Evolutionary conservation across 2,329 filamentous ascomycete genomes (phyloP), one percentile per base, ranked within the genome.

Genomic region (Hymenoscyphus scutula): DNA sequence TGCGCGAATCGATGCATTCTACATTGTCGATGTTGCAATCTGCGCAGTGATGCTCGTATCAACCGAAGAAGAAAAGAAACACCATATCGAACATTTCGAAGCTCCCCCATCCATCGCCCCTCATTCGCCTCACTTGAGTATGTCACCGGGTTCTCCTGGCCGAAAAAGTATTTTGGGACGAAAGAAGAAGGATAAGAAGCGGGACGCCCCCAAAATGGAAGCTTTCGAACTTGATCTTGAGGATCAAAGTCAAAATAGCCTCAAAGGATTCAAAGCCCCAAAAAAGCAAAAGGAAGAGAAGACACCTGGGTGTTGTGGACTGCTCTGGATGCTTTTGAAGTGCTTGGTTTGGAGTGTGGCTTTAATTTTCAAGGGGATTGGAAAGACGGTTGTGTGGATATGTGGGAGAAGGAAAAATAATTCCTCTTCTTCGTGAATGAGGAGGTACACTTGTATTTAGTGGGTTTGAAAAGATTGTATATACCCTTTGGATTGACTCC

Each of bases 141-240:
- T 55, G 25, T 67, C 62, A 15, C 68, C 65, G 60, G 71, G 74
- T 59, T 60, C 67, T 10, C 63, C 65, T 1, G 72, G 74, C 55
- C 70, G 72, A 55, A 76, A 67, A 61, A 62, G 62, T 10, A 69
- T 68, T 37, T 55, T 57, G 3, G 69, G 67, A 53, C 64, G 59
- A 19, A 65, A 66, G 53, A 60, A 61, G 19, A 59, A 56, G 23
- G 64, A 64, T 55, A 66, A 59, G 41, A 58, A 51, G 19, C 29
- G 27, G 5, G 53, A 54, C 2, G 25, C 15, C 25, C 53, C 65
- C 19, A 73, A 73, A 38, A 79, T 84, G 71, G 82, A 87, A 67
- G 80, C 82, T 68, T 82, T 87, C 62, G 86, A 84, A 72, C 75
- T 88, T 41, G 86, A 89, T 67, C 73, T 89, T 5, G 86, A 88